Conservation (phyloP, 2,329 filamentous ascomycete genomes). For the Nemania serpens region DNA sequence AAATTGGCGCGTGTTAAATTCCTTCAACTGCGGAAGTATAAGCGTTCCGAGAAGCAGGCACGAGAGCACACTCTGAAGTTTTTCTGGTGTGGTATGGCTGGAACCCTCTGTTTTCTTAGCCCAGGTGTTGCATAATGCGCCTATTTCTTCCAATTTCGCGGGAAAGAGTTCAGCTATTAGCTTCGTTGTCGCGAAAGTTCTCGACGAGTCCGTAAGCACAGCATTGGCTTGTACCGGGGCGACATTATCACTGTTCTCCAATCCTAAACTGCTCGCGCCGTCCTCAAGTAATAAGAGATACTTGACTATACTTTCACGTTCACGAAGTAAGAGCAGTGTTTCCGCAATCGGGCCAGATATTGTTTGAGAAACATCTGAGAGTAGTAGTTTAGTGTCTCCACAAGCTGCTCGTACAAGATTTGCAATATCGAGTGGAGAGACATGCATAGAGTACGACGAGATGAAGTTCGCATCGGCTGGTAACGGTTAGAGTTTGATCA, state of each 20-base stretch:
- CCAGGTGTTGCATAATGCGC: slow-evolving; percentile 54
- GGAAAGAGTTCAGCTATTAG: slow-evolving; percentile 59
- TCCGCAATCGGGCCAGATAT: slow-evolving; percentile 56
- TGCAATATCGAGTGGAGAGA: slow-evolving; percentile 67
- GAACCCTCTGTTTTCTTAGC: slow-evolving; percentile 50
- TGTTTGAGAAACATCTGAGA: slow-evolving; percentile 41
- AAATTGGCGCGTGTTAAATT: slow-evolving; percentile 54
- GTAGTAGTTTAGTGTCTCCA: slow-evolving; percentile 50
- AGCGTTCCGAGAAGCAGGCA: slow-evolving; percentile 53
- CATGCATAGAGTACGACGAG: slow-evolving; percentile 66
- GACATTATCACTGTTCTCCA: slow-evolving; percentile 8
- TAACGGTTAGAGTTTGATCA: slow-evolving; percentile 28
- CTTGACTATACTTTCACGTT: slow-evolving; percentile 51
- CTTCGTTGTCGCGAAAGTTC: slow-evolving; percentile 52
- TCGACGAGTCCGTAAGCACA: slow-evolving; percentile 43
- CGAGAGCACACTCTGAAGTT: slow-evolving; percentile 56
- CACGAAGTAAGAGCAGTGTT: slow-evolving; percentile 51
- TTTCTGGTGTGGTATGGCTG: slow-evolving; percentile 56
- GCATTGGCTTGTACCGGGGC: slow-evolving; percentile 17
- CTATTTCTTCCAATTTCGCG: slow-evolving; percentile 57
- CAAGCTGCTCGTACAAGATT: slow-evolving; percentile 73
- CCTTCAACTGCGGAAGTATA: slow-evolving; percentile 53
- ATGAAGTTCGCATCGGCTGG: slow-evolving; percentile 70
- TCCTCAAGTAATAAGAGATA: slow-evolving; percentile 61
- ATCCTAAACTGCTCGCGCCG: slow-evolving; percentile 16